These are phyloP conservation scores for Eucalyptus decipiens DNA, from an alignment of 345 rosid species.

Conservation along the genomic window DNA sequence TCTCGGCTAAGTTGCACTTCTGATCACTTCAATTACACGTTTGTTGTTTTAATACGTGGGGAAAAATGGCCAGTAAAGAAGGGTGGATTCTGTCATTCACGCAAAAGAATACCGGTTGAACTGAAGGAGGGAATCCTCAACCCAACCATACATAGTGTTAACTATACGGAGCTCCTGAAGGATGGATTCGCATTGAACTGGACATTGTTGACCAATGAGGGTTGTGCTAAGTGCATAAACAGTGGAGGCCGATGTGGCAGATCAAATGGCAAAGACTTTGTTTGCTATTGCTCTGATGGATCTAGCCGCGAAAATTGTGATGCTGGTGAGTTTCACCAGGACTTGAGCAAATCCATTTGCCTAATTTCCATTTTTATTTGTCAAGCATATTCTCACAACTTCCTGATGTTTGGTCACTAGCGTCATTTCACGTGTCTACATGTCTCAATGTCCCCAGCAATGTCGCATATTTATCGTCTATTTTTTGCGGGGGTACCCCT, in stretches of 20 bases:
- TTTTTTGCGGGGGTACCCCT: too few species aligned
- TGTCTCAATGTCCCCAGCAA: too few species aligned
- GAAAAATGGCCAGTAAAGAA: neutral
- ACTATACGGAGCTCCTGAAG: neutral
- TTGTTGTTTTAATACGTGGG: neutral
- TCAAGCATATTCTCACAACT: neutral
- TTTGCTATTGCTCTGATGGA: constrained; percentile 12
- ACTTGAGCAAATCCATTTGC: neutral
- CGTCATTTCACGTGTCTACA: neutral
- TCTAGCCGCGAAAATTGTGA: neutral
- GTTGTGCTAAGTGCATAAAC: neutral
- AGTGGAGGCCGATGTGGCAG: constrained; percentile 15
- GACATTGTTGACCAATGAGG: neutral
- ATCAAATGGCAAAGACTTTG: neutral
- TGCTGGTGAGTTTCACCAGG: neutral
- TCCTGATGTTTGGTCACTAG: neutral
- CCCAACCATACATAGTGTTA: neutral
- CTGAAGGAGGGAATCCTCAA: neutral
- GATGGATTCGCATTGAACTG: constrained; percentile 4
- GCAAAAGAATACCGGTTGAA: neutral
- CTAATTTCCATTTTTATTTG: neutral
- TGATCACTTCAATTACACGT: neutral
- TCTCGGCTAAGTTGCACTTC: neutral
- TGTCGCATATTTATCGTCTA: too few species aligned
- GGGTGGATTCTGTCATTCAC: neutral